Evolutionary conservation across 2,329 filamentous ascomycete genomes (phyloP), one percentile per base, ranked within the genome.

Genomic region (Hymenoscyphus linearis): DNA sequence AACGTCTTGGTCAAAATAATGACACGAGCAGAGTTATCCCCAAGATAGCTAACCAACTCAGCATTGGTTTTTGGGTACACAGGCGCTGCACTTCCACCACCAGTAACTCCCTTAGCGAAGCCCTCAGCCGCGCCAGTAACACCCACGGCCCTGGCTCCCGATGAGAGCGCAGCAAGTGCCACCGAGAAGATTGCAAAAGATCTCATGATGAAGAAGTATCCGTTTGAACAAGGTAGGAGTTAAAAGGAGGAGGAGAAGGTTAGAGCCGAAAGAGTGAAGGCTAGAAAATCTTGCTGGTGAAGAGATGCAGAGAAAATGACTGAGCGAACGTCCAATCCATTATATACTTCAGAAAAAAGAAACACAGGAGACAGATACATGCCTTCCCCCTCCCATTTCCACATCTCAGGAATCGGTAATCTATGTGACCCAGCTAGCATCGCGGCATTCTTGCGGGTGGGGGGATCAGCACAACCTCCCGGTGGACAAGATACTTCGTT

Each of bases 91-190:
- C 67, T 76, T 58, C 83, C 84, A 68, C 85, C 85, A 40, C 85
- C 85, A 18, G 85, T 87, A 31, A 83, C 81, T 55, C 82, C 82
- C 62, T 75, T 72, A 16, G 78, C 79, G 62, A 81, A 81, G 60
- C 79, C 79, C 64, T 78, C 75, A n/a, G 78, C 55, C 25, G 62
- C 62, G 10, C 62, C 60, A 55, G 57, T 54, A 44, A 58, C 64
- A 31, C 47, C n/a, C 26, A 26, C 54, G 34, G 62, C 57, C 47
- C 22, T 22, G 25, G 31, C 35, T 3, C 14, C 44, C 7, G 25
- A 26, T 18, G 14, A 31, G 61, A 52, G 35, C 53, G 47, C 58
- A 60, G 60, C 61, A 57, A 64, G n/a, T 34, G 52, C 36, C 16
- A 27, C 52, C 44, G 50, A 37, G 27, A 44, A 52, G 27, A 60